Conservation (phyloP, 2,329 filamentous ascomycete species). For the Aspergillus pseudonomiae region DNA sequence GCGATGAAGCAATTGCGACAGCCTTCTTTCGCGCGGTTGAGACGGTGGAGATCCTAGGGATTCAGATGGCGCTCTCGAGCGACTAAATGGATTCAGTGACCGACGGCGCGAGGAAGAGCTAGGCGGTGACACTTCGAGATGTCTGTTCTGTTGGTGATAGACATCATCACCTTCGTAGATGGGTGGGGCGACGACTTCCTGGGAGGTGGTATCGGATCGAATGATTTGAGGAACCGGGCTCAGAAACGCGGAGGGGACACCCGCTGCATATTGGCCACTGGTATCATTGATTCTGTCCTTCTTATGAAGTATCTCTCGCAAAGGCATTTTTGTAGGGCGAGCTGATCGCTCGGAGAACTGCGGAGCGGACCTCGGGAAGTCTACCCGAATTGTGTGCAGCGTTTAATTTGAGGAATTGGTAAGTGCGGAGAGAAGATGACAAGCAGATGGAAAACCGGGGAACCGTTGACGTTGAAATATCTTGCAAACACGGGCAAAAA, state of each 20-base stretch:
- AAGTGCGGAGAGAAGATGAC: neutral
- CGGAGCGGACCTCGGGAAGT: neutral
- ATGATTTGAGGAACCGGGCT: conserved; percentile 68
- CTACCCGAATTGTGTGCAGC: neutral
- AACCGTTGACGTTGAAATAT: neutral
- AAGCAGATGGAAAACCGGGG: neutral
- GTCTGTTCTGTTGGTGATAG: conserved; percentile 15
- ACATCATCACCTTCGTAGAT: conserved; percentile 50
- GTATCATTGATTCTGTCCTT: conserved; percentile 55
- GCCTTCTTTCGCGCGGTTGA: conserved; percentile 33
- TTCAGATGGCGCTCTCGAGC: conserved; percentile 30
- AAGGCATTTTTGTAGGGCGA: conserved; percentile 51
- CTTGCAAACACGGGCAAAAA: neutral
- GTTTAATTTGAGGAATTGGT: neutral
- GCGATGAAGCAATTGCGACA: conserved; percentile 40
- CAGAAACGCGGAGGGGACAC: conserved; percentile 40
- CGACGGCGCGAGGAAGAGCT: conserved; percentile 37
- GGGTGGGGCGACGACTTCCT: conserved; percentile 78
- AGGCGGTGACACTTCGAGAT: conserved; percentile 22
- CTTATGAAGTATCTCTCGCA: conserved; percentile 65
- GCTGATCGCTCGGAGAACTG: neutral
- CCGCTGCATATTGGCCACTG: conserved; percentile 44
- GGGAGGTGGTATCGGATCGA: conserved; percentile 77
- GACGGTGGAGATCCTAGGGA: conserved; percentile 27
- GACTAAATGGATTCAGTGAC: conserved; percentile 37